A percentile compares a stretch with the other conserved stretches of the same genome.
phyloP scores from a whole-genome alignment of 208 protist genomes.

The Willaertia magna region DNA sequence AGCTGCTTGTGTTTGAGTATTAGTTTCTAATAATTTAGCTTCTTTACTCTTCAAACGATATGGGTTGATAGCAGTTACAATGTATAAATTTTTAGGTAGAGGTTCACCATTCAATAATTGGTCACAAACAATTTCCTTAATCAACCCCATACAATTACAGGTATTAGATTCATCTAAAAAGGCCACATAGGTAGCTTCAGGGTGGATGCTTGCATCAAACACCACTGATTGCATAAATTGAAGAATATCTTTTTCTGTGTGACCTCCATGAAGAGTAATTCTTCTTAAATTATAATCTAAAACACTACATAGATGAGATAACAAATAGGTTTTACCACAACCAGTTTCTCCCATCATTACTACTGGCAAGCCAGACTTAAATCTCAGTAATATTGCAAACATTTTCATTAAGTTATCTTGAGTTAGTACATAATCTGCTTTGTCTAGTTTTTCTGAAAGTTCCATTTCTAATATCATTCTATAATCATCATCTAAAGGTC shows the following conservation, averaged over 20 bases:
- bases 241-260: constrained; percentile 17
- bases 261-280: constrained; percentile 38
- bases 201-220: neutral
- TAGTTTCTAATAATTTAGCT: neutral
- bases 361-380: constrained; percentile 33
- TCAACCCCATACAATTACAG: constrained; percentile 28
- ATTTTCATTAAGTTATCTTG: constrained; percentile 53
- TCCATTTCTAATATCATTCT: neutral
- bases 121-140: constrained; percentile 42
- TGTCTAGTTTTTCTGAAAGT: neutral
- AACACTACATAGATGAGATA: constrained; percentile 23
- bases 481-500: neutral
- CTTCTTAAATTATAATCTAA: constrained; percentile 5
- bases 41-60: constrained; percentile 23
- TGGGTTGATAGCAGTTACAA: constrained; percentile 50
- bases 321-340: constrained; percentile 45
- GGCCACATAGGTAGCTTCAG: constrained; percentile 7
- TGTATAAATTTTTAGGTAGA: neutral
- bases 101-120: constrained; percentile 10
- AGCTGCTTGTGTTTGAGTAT: neutral
- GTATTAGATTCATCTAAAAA: constrained; percentile 62
- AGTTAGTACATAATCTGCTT: constrained; percentile 38
- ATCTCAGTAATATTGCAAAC: constrained; percentile 33
- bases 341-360: constrained; percentile 48
- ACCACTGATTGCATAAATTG: constrained; percentile 10